Evolutionary conservation across 257 asterid genomes (phyloP).

Genomic region (Oldenlandia corymbosa): DNA sequence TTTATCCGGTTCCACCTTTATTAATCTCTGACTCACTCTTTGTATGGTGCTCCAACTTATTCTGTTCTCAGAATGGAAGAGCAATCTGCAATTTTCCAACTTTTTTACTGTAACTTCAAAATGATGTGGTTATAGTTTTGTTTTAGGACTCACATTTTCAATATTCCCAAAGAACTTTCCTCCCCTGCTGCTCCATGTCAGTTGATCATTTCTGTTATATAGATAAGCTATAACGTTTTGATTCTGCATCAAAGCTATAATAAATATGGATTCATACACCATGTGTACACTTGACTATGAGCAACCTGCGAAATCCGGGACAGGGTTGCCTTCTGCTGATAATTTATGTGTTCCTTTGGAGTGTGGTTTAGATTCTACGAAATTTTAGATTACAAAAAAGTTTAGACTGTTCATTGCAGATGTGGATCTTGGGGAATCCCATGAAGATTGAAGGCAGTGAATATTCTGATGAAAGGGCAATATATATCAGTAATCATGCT

Average conservation of each 20-base stretch:
- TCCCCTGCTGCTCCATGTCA: not conserved
- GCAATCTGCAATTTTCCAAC: not conserved
- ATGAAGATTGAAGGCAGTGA: slow-evolving; percentile 44
- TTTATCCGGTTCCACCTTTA: not conserved
- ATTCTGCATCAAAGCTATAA: too few species aligned
- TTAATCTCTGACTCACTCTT: not conserved
- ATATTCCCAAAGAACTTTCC: not conserved
- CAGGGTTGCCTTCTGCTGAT: not conserved
- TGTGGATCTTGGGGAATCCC: slow-evolving; percentile 43
- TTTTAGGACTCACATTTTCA: not conserved
- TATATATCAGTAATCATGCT: slow-evolving; percentile 44
- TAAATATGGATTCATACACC: too few species aligned
- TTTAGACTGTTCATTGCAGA: slow-evolving; percentile 26
- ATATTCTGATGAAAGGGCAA: slow-evolving; percentile 32
- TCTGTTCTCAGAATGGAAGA: not conserved
- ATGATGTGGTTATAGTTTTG: too few species aligned
- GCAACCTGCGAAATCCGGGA: not conserved
- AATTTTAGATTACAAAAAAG: slow-evolving; percentile 1
- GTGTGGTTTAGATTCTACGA: not conserved
- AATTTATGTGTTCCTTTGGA: not conserved
- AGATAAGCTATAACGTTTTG: not conserved
- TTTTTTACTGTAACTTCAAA: too few species aligned
- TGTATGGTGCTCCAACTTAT: not conserved
- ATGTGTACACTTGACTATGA: not conserved
- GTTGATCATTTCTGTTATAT: too few species aligned